phyloP scores from a whole-genome alignment of 495 filamentous ascomycete species.

The Lineolata rhizophorae region DNA sequence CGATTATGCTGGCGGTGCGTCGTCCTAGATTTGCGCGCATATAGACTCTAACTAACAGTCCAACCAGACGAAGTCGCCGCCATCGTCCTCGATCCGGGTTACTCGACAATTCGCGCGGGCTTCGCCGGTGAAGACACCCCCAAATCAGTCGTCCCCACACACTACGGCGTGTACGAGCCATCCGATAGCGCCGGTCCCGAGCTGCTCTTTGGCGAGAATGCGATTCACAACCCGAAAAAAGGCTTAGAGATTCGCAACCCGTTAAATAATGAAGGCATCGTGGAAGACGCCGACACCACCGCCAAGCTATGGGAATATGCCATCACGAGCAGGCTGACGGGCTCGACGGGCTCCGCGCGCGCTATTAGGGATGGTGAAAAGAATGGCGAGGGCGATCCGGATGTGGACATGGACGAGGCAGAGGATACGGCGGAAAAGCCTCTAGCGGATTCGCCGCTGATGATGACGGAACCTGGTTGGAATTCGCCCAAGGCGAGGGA shows the following conservation, averaged over 20 bases:
- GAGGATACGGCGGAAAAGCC: constrained; percentile 50
- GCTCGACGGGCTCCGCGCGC: constrained; percentile 33
- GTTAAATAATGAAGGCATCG: constrained; percentile 54
- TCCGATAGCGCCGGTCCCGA: constrained; percentile 32
- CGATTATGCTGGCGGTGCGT: constrained; percentile 14
- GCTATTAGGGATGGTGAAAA: no score
- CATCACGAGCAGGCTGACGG: constrained; percentile 58
- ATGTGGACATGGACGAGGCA: constrained; percentile 41
- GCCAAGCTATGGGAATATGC: constrained; percentile 76
- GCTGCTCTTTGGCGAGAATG: constrained; percentile 64
- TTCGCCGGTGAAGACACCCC: constrained; percentile 95
- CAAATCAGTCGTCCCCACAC: constrained; percentile 75
- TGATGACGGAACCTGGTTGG: constrained; percentile 91
- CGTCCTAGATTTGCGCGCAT: no score
- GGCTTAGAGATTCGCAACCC: constrained; percentile 71
- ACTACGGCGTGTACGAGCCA: constrained; percentile 46
- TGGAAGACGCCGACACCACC: constrained; percentile 91
- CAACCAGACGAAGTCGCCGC: constrained; percentile 71
- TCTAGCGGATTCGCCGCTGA: constrained; percentile 66
- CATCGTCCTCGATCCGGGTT: constrained; percentile 88
- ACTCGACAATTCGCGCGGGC: constrained; percentile 72
- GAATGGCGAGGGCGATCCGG: constrained; percentile 55
- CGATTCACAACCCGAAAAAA: constrained; percentile 52
- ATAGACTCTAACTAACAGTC: constrained; percentile 1
- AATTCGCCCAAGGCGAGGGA: constrained; percentile 71